phyloP scores from a whole-genome alignment of 768 basidiomycete genomes.

The Leccinum rimulosum region DNA sequence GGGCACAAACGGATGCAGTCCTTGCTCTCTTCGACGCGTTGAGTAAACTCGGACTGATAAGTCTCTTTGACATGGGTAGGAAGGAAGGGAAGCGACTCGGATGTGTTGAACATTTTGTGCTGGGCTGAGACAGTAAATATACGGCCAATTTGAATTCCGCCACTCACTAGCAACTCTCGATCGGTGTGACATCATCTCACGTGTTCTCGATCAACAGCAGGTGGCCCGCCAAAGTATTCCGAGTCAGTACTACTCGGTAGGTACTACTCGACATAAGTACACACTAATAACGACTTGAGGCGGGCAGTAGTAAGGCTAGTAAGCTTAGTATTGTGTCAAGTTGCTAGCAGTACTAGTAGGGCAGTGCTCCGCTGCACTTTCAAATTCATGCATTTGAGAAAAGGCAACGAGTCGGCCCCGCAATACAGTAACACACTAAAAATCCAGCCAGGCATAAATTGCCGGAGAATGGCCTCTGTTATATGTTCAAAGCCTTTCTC shows the following conservation, averaged over 20 bases:
- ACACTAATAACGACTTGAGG: background rate
- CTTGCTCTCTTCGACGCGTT: conserved; percentile 38
- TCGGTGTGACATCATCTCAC: background rate
- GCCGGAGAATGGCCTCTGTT: background rate
- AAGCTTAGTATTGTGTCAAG: too few species aligned
- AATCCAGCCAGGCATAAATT: too few species aligned
- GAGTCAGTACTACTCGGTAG: background rate
- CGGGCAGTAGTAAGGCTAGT: background rate
- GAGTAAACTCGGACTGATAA: conserved; percentile 12
- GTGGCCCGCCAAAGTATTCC: background rate
- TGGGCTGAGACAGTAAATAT: background rate
- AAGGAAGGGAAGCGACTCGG: background rate
- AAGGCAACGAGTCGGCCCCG: too few species aligned
- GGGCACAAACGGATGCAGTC: conserved; percentile 40
- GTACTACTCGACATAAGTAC: background rate
- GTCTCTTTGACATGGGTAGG: conserved; percentile 24
- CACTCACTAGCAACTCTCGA: conserved; percentile 1
- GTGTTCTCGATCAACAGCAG: too few species aligned
- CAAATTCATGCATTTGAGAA: too few species aligned
- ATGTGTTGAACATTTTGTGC: background rate
- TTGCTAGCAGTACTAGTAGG: too few species aligned
- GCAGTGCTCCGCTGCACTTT: too few species aligned
- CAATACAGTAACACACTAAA: too few species aligned
- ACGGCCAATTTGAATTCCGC: too few species aligned
- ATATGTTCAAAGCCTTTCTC: background rate